Evolutionary conservation across 345 rosid species (phyloP).

Genomic region (Arabis hirsuta): DNA sequence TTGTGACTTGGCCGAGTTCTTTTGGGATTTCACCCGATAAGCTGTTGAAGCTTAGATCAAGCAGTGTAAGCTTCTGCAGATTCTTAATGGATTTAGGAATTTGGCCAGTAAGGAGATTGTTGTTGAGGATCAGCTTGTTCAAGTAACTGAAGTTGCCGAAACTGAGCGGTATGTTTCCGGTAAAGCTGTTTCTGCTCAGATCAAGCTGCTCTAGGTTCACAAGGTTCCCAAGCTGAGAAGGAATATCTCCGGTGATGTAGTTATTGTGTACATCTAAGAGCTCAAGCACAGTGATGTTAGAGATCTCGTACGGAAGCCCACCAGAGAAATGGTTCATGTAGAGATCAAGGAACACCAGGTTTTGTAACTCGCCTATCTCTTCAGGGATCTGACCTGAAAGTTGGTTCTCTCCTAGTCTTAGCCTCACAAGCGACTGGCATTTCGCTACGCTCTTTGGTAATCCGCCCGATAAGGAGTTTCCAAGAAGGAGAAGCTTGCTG

Average conservation of each 20-base stretch:
- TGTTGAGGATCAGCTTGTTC: constrained; percentile 92
- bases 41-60: constrained; percentile 86
- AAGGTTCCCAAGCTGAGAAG: constrained; percentile 78
- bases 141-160: constrained; percentile 91
- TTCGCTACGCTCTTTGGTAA: constrained; percentile 64
- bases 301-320: constrained; percentile 68
- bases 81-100: constrained; percentile 67
- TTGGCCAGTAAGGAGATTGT: constrained; percentile 72
- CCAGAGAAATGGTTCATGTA: constrained; percentile 91
- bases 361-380: constrained; percentile 87
- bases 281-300: constrained; percentile 84
- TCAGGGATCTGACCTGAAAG: constrained; percentile 84
- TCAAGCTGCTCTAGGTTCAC: constrained; percentile 98
- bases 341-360: constrained; percentile 89
- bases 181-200: constrained; percentile 86
- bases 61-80: constrained; percentile 78
- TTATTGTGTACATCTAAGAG: constrained; percentile 87
- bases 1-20: constrained; percentile 74
- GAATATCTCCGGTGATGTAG: constrained; percentile 77
- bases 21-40: constrained; percentile 72
- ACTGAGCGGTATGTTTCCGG: constrained; percentile 70
- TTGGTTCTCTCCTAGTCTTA: constrained; percentile 92
- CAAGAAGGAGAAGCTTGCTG: constrained; percentile 92
- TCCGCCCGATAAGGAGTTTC: constrained; percentile 82
- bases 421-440: constrained; percentile 81